Conservation (phyloP, 1,139 yeast species). For the Spathaspora sp. region DNA sequence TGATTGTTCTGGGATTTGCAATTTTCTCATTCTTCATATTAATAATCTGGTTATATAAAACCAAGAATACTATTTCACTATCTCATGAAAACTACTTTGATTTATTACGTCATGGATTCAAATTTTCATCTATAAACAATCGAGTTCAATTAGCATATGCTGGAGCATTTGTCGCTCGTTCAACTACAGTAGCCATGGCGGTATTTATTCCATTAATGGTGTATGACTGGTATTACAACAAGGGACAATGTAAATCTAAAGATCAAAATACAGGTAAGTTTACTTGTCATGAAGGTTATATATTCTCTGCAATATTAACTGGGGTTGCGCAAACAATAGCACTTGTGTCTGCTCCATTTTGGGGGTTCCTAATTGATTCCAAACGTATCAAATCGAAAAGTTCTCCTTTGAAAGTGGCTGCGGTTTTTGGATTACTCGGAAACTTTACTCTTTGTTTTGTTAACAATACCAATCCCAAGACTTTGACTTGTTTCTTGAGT, state of each 20-base stretch:
- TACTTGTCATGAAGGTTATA: conserved; percentile 62
- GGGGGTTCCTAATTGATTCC: conserved; percentile 57
- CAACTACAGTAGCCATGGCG: conserved; percentile 60
- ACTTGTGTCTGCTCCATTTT: conserved; percentile 58
- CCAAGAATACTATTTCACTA: not conserved
- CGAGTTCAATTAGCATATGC: conserved; percentile 52
- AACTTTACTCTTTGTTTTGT: conserved; percentile 29
- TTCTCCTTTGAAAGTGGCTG: conserved; percentile 25
- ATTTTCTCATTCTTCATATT: conserved; percentile 37
- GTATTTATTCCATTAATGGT: conserved; percentile 66
- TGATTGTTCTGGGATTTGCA: conserved; percentile 47
- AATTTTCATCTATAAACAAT: conserved; percentile 28
- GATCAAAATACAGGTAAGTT: conserved; percentile 31
- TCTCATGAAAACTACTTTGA: conserved; percentile 21
- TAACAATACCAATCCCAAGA: conserved; percentile 29
- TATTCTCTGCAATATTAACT: conserved; percentile 64
- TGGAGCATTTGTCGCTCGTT: conserved; percentile 65
- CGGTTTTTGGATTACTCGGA: conserved; percentile 43
- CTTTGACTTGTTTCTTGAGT: conserved; percentile 29
- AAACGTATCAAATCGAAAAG: conserved; percentile 33
- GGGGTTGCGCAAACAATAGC: conserved; percentile 65
- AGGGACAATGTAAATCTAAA: conserved; percentile 45
- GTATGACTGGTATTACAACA: conserved; percentile 51
- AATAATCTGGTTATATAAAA: conserved; percentile 43
- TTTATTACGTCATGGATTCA: conserved; percentile 47